Evolutionary conservation across 345 rosid species (phyloP).

Genomic region (Euphorbia tirucalli): DNA sequence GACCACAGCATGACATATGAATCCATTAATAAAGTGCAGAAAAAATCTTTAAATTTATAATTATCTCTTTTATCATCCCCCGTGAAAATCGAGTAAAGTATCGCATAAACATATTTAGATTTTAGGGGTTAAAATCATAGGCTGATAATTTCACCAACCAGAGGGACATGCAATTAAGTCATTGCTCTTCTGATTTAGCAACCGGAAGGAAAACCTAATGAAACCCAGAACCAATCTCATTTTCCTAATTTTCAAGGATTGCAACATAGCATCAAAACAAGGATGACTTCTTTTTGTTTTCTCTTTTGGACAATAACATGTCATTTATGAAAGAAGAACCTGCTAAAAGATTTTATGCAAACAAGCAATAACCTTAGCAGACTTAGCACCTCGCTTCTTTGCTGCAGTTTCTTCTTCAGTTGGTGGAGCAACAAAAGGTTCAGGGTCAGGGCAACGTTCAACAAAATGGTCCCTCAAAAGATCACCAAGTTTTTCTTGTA

Average conservation of each 20-base stretch:
- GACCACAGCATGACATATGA: background rate
- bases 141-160: background rate
- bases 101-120: too few species aligned
- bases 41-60: too few species aligned
- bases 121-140: too few species aligned
- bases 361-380: constrained; percentile 58
- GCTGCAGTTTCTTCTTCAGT: constrained; percentile 45
- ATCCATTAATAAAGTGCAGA: too few species aligned
- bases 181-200: background rate
- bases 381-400: constrained; percentile 55
- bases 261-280: background rate
- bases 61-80: too few species aligned
- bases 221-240: background rate
- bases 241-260: background rate
- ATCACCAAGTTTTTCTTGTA: constrained; percentile 47
- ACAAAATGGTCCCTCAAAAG: constrained; percentile 60
- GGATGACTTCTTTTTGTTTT: background rate
- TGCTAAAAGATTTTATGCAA: constrained; percentile 16
- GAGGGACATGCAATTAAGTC: background rate
- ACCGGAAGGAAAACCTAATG: background rate
- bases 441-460: constrained; percentile 78
- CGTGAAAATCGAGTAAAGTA: too few species aligned
- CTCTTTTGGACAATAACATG: background rate
- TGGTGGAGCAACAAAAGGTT: constrained; percentile 55
- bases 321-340: background rate